A percentile compares a stretch with the other conserved stretches of the same genome.
phyloP scores from a whole-genome alignment of 768 basidiomycete species.

The Tylopilus intermedius region DNA sequence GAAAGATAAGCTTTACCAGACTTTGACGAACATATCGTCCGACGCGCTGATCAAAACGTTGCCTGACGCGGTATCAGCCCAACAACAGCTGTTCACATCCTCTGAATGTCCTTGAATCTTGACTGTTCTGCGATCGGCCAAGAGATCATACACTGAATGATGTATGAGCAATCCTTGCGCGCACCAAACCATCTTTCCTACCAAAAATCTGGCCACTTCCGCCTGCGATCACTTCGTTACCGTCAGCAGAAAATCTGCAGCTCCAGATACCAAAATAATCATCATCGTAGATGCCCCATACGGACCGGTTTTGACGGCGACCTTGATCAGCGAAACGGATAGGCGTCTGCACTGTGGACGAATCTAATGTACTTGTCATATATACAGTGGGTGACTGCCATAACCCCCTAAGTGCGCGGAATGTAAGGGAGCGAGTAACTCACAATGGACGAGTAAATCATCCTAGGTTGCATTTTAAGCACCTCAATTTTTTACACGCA shows the following conservation, averaged over 20 bases:
- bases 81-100: conserved; percentile 94
- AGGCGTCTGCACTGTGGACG: conserved; percentile 55
- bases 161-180: neutral
- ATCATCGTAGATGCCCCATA: conserved; percentile 33
- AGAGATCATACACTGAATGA: conserved; percentile 79
- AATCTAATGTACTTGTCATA: conserved; percentile 68
- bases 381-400: conserved; percentile 65
- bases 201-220: conserved; percentile 80
- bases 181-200: conserved; percentile 19
- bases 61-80: conserved; percentile 89
- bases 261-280: conserved; percentile 81
- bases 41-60: conserved; percentile 94
- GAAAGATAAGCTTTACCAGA: conserved; percentile 58
- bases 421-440: neutral
- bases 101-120: conserved; percentile 83
- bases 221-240: conserved; percentile 91
- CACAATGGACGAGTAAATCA: conserved; percentile 91
- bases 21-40: conserved; percentile 91
- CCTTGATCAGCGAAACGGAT: conserved; percentile 53
- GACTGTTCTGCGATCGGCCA: conserved; percentile 72
- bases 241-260: conserved; percentile 94
- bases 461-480: conserved; percentile 39
- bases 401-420: neutral
- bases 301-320: conserved; percentile 30
- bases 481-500: conserved; percentile 45